These are phyloP conservation scores for Chaetomium globosum DNA, from an alignment of 2,329 filamentous ascomycete genomes.

Conservation along the genomic window DNA sequence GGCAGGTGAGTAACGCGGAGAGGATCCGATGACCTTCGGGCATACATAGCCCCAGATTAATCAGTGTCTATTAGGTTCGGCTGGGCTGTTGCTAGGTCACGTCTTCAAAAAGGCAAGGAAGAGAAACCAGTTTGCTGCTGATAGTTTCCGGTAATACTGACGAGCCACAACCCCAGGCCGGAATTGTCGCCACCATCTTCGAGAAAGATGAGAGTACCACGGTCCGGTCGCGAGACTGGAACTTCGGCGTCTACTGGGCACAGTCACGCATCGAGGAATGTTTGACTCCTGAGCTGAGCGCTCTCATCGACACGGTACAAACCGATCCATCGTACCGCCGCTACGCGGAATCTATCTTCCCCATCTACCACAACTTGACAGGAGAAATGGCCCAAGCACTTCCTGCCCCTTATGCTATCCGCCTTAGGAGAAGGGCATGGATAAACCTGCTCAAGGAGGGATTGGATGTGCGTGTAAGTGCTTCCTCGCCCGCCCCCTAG, in stretches of 20 bases:
- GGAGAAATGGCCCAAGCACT: conserved; percentile 37
- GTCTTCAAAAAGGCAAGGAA: conserved; percentile 24
- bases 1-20: not conserved
- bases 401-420: conserved; percentile 38
- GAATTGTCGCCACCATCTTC: conserved; percentile 40
- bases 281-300: conserved; percentile 35
- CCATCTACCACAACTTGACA: conserved; percentile 37
- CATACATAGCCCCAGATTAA: not conserved
- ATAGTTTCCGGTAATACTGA: not conserved
- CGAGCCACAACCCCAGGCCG: conserved; percentile 27
- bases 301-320: conserved; percentile 36
- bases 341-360: conserved; percentile 34
- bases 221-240: conserved; percentile 41
- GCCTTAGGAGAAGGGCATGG: conserved; percentile 39
- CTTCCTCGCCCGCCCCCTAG: not conserved
- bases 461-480: conserved; percentile 39
- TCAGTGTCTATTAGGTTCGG: conserved; percentile 11
- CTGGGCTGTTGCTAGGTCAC: conserved; percentile 25
- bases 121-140: not conserved
- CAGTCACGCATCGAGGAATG: conserved; percentile 40
- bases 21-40: not conserved
- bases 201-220: conserved; percentile 39
- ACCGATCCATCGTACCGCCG: conserved; percentile 37
- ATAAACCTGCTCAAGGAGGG: conserved; percentile 37
- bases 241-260: conserved; percentile 42